A percentile compares a stretch with the other conserved stretches of the same genome.
Evolutionary conservation across 2,329 filamentous ascomycete species (phyloP).

Genomic region (Diaporthe amygdali): DNA sequence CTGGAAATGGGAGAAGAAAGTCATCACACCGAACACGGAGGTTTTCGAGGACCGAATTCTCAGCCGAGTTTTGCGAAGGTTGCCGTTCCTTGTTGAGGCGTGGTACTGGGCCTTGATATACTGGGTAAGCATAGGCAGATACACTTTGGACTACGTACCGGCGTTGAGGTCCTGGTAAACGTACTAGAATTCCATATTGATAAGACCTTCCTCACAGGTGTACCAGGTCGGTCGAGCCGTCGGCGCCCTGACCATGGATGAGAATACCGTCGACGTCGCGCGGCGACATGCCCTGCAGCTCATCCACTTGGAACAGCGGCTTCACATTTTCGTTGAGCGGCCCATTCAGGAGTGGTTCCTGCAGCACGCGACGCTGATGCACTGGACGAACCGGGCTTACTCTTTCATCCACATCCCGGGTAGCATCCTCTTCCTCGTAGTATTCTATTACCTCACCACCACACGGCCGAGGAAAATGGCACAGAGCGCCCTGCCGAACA

Average conservation of each 20-base stretch:
- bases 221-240: constrained; percentile 78
- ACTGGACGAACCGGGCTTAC: constrained; percentile 74
- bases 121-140: constrained; percentile 62
- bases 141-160: neutral
- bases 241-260: constrained; percentile 70
- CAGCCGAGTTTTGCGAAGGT: constrained; percentile 67
- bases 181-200: neutral
- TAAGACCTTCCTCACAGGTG: constrained; percentile 50
- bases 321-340: constrained; percentile 70
- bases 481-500: constrained; percentile 22
- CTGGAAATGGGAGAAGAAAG: constrained; percentile 48
- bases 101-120: constrained; percentile 82
- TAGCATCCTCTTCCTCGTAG: constrained; percentile 70
- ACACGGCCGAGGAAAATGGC: constrained; percentile 45
- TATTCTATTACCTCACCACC: constrained; percentile 74
- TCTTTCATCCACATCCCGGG: constrained; percentile 81
- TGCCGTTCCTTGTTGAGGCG: constrained; percentile 75
- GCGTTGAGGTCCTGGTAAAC: too few relatives aligned
- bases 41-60: constrained; percentile 64
- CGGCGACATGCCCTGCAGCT: constrained; percentile 72
- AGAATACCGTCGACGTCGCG: constrained; percentile 71
- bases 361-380: constrained; percentile 60
- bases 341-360: constrained; percentile 62
- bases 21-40: constrained; percentile 66
- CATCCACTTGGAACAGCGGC: constrained; percentile 67